Percentiles rank a stretch among this genome's conserved stretches.
phyloP scores from a whole-genome alignment of 305 asterid genomes.

The Fraxinus nigra region DNA sequence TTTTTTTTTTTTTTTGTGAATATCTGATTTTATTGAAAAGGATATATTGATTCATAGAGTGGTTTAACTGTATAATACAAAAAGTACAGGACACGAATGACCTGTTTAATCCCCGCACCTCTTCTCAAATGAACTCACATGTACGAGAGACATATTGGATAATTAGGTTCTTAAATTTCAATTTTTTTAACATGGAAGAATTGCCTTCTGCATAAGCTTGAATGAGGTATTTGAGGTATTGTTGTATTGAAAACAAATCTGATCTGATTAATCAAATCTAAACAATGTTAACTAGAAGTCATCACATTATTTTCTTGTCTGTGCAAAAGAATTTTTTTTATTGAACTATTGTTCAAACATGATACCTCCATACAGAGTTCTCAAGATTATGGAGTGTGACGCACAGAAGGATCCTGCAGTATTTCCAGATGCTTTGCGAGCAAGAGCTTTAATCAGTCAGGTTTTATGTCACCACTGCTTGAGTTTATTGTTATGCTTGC shows the following conservation, averaged over 20 bases:
- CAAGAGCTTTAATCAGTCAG: conserved; percentile 73
- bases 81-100: not conserved
- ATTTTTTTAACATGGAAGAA: not conserved
- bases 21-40: not conserved
- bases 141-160: not conserved
- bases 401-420: conserved; percentile 77
- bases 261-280: not conserved
- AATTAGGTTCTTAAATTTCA: conserved; percentile 8
- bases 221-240: not conserved
- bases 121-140: not conserved
- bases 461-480: conserved; percentile 34
- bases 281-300: not conserved
- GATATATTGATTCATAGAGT: not conserved
- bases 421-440: conserved; percentile 71
- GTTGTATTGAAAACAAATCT: not conserved
- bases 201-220: conserved; percentile 11
- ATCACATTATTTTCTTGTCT: not conserved
- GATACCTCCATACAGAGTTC: conserved; percentile 64
- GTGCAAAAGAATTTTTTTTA: not conserved
- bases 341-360: not conserved
- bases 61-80: not conserved
- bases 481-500: conserved; percentile 7
- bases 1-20: not conserved
- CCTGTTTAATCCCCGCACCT: not conserved
- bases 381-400: conserved; percentile 79